Conservation (phyloP, 179 eudicot species). For the Pouteria campechiana region DNA sequence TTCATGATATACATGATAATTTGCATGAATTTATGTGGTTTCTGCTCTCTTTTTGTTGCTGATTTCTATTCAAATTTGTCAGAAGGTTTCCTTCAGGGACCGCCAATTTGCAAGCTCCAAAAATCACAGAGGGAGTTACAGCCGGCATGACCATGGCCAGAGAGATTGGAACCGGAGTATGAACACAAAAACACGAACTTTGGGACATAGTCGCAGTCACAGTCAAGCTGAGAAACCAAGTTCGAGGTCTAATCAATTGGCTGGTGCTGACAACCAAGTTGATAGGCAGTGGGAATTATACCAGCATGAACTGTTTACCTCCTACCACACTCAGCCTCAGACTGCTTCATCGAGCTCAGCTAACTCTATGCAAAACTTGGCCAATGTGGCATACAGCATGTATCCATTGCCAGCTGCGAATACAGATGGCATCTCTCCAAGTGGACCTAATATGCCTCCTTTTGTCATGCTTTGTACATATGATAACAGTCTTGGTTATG, state of each 20-base stretch:
- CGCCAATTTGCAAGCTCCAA: conserved; percentile 53
- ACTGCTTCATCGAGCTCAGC: conserved; percentile 38
- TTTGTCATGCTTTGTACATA: conserved; percentile 62
- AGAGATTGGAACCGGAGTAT: conserved; percentile 67
- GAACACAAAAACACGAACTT: conserved; percentile 44
- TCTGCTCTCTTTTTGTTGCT: not conserved
- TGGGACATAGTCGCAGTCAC: conserved; percentile 44
- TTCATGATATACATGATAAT: no score
- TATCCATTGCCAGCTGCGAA: conserved; percentile 39
- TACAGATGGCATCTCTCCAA: conserved; percentile 30
- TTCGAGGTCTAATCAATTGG: conserved; percentile 33
- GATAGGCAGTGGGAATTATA: conserved; percentile 45
- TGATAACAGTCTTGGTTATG: conserved; percentile 36
- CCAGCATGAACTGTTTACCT: conserved; percentile 31
- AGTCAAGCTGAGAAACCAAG: conserved; percentile 47
- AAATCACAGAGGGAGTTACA: conserved; percentile 56
- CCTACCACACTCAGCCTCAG: conserved; percentile 44
- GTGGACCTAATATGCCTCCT: conserved; percentile 42
- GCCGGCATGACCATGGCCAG: conserved; percentile 44
- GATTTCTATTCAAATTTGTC: no score
- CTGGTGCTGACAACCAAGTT: conserved; percentile 29
- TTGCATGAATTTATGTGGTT: not conserved
- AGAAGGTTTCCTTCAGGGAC: conserved; percentile 56
- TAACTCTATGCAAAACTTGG: conserved; percentile 29
- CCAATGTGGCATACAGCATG: conserved; percentile 45